phyloP scores from a whole-genome alignment of 202 grass and related monocot genomes.

The Panicum virgatum region DNA sequence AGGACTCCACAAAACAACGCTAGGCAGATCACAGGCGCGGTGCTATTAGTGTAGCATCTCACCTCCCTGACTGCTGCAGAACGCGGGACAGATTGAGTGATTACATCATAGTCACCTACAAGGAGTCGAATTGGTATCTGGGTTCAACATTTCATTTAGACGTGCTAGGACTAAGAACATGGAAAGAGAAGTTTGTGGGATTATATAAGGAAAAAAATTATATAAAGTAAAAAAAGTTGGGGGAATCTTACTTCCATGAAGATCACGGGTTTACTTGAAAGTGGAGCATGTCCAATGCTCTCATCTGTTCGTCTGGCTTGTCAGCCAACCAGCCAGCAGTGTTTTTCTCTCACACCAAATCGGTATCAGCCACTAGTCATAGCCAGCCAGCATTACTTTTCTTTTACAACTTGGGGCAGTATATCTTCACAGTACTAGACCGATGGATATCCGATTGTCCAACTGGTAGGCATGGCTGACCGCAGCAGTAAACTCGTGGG shows the following conservation, averaged over 20 bases:
- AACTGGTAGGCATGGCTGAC: constrained; percentile 86
- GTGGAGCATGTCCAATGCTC: not conserved
- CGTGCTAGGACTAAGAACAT: not conserved
- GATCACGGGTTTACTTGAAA: not conserved
- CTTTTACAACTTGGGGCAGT: constrained; percentile 95
- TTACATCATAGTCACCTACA: not conserved
- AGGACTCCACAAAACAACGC: not conserved
- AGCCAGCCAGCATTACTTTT: too few relatives aligned
- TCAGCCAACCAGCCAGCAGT: too few relatives aligned
- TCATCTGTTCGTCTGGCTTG: not conserved
- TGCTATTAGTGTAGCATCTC: not conserved
- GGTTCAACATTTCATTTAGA: not conserved
- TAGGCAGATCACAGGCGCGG: not conserved
- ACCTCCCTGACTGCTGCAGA: too few relatives aligned
- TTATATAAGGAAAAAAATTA: not conserved
- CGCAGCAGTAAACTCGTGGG: constrained; percentile 82
- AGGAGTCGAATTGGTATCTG: not conserved
- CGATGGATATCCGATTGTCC: constrained; percentile 90
- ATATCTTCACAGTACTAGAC: constrained; percentile 96
- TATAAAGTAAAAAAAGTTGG: not conserved
- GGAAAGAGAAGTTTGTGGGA: not conserved
- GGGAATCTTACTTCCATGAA: not conserved
- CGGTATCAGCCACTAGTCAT: too few relatives aligned
- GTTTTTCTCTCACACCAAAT: too few relatives aligned
- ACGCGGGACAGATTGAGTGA: not conserved